Evolutionary conservation across 1,284 basidiomycete species (phyloP).

Genomic region (Meripilus lineatus): DNA sequence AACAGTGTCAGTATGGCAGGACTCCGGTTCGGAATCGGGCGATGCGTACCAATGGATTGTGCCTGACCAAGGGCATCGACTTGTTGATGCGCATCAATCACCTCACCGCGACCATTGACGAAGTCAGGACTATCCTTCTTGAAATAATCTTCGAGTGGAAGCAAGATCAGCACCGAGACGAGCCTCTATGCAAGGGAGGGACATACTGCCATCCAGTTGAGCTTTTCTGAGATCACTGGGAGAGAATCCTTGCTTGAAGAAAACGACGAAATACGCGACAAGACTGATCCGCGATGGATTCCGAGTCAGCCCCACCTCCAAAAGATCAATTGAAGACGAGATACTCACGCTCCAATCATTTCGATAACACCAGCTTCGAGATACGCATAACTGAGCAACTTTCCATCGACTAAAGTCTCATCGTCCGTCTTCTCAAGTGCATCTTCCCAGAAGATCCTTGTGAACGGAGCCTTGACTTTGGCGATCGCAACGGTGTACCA

Average conservation of each 20-base stretch:
- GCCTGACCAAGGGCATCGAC: conserved; percentile 56
- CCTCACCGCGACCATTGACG: conserved; percentile 46
- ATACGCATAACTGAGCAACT: conserved; percentile 64
- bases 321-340: neutral
- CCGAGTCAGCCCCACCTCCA: neutral
- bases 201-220: conserved; percentile 38
- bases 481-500: conserved; percentile 31
- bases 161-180: too few species aligned
- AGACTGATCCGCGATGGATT: conserved; percentile 35
- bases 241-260: conserved; percentile 57
- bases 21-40: too few species aligned
- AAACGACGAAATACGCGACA: conserved; percentile 62
- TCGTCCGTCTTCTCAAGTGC: conserved; percentile 45
- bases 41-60: conserved; percentile 47
- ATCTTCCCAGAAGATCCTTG: conserved; percentile 56
- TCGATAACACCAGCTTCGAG: conserved; percentile 63
- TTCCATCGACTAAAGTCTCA: conserved; percentile 56
- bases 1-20: conserved; percentile 4
- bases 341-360: conserved; percentile 43
- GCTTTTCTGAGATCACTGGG: conserved; percentile 50
- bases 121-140: conserved; percentile 47
- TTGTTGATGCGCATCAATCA: conserved; percentile 42
- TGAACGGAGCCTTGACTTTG: conserved; percentile 49
- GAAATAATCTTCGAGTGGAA: conserved; percentile 43
- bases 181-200: neutral